Base-by-base conservation (phyloP, 2,329 filamentous ascomycete species). In the Nothopassalora personata region DNA sequence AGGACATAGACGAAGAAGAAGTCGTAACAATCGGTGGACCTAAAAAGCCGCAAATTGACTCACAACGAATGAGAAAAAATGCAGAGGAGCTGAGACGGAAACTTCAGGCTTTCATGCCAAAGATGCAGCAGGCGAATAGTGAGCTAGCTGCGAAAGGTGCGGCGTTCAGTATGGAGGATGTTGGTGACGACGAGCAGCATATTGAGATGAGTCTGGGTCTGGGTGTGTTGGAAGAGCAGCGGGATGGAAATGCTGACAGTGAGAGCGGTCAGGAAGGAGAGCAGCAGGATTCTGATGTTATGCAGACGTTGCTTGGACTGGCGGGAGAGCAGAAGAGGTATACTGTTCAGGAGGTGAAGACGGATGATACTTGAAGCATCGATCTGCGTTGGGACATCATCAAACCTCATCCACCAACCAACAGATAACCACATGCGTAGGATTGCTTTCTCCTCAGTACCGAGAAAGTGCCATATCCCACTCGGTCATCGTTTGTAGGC, bases 131-230 rank as follows among this genome's bases (percentile, higher is more conserved):
- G 23, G 70, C 72, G 10, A 73, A 74, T 49, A 60, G 54, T n/a
- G 54, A 67, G 48, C 60, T 73, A 18, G 61, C 54, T 30, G 47
- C 61, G 18, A 62, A 62, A 15, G 69, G 67, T 7, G 54, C 58
- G 11, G 64, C 57, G n/a, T 36, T 64, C 19, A 70, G 58, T 55
- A 68, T 74, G 60, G 71, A 73, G 62, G 64, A 68, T 39, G 70
- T 72, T 10, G 64, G 64, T 31, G 72, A 72, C 1, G 68, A 60
- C 5, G 67, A 70, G 54, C 64, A 65, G 56, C 68, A 73, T 60
- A 73, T 74, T 51, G 71, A 73, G 64, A 73, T 74, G 71, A 63
- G 70, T 48, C 61, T 74, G 8, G 71, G 71, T 3, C 58, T 74
- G 5, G 72, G 72, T 7, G 70, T 74, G 36, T 51, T 74, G 39